These are phyloP conservation scores for Dalbergia oliveri DNA, from an alignment of 306 rosid species.

Conservation along the genomic window DNA sequence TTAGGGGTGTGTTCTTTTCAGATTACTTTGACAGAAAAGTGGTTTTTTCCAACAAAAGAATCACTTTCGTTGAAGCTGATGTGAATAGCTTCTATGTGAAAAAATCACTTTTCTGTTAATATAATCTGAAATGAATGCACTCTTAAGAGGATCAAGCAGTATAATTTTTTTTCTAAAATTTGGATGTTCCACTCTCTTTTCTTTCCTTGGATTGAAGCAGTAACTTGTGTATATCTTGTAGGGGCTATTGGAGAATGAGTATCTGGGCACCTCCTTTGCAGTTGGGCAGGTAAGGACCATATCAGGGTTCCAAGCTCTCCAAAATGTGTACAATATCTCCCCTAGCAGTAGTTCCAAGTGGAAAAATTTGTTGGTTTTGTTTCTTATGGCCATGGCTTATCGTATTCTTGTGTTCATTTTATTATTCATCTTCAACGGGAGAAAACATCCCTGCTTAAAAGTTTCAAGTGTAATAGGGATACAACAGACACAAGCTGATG, in stretches of 20 bases:
- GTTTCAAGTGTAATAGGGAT: conserved; percentile 67
- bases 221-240: conserved; percentile 39
- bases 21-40: too few relatives aligned
- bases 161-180: conserved; percentile 1
- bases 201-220: conserved; percentile 16
- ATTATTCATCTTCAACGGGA: conserved; percentile 60
- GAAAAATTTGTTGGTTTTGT: conserved; percentile 83
- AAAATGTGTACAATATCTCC: conserved; percentile 78
- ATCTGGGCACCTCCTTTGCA: conserved; percentile 79
- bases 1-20: too few relatives aligned
- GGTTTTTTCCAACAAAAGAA: too few relatives aligned
- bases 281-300: conserved; percentile 97
- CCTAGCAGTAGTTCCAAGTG: conserved; percentile 77
- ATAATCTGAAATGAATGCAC: too few relatives aligned
- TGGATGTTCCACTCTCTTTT: too few relatives aligned
- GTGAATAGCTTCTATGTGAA: too few relatives aligned
- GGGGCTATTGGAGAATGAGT: conserved; percentile 98
- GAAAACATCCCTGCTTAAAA: conserved; percentile 53
- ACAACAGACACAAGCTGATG: conserved; percentile 65
- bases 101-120: too few relatives aligned
- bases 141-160: too few relatives aligned
- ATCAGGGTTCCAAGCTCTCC: conserved; percentile 92
- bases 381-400: conserved; percentile 87
- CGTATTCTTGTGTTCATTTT: conserved; percentile 72
- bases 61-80: too few relatives aligned